Conservation (phyloP, 805 yeast genomes). For the Suhomyces xylopsoci region DNA sequence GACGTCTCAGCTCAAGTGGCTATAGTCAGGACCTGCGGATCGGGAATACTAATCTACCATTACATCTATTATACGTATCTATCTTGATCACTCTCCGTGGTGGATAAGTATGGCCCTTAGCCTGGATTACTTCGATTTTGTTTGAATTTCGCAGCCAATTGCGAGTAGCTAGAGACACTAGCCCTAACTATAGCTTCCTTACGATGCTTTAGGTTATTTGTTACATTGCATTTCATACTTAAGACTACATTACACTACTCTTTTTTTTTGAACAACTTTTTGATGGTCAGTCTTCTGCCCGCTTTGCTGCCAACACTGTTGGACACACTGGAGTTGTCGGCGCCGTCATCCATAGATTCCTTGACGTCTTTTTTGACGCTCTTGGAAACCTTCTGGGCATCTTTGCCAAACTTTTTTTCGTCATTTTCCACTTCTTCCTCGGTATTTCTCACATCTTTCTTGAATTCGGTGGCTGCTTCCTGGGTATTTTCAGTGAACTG, state of each 20-base stretch:
- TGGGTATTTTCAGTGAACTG: neutral
- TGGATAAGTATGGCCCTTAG: too few species aligned
- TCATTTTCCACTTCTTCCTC: neutral
- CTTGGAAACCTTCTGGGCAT: neutral
- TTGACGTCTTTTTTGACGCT: neutral
- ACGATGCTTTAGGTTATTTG: too few species aligned
- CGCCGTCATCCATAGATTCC: conserved; percentile 1
- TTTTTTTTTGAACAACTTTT: conserved; percentile 14
- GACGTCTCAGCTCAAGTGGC: too few species aligned
- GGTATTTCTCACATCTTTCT: neutral
- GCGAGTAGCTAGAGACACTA: too few species aligned
- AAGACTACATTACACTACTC: neutral
- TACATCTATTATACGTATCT: too few species aligned
- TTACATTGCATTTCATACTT: too few species aligned
- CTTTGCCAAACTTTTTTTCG: neutral
- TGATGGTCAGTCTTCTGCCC: conserved; percentile 9
- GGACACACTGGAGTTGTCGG: conserved; percentile 3
- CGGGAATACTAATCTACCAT: too few species aligned
- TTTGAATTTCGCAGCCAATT: too few species aligned
- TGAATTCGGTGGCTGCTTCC: neutral
- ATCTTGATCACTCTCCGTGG: too few species aligned
- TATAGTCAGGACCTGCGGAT: too few species aligned
- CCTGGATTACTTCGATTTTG: too few species aligned
- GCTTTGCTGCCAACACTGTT: conserved; percentile 3
- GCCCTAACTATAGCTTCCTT: too few species aligned